Evolutionary conservation across 2,329 filamentous ascomycete species (phyloP).

Genomic region (Ophiostoma tasmaniense): DNA sequence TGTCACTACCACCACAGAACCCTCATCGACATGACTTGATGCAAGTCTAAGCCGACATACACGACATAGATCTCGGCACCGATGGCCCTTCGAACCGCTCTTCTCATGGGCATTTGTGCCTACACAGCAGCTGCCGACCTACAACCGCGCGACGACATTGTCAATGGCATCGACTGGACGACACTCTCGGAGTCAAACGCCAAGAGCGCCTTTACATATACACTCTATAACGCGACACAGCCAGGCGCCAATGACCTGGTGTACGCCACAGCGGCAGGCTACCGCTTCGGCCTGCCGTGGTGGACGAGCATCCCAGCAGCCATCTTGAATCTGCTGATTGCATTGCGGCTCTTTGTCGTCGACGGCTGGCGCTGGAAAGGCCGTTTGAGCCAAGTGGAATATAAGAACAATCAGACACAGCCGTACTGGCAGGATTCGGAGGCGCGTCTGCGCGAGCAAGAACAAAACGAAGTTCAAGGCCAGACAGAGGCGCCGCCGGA

Average conservation of each 20-base stretch:
- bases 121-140: not conserved
- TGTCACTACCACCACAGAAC: not conserved
- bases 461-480: not conserved
- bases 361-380: not conserved
- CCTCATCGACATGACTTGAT: not conserved
- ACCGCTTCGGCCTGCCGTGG: not conserved
- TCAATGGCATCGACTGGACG: not conserved
- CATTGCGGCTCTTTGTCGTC: not conserved
- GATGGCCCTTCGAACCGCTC: not conserved
- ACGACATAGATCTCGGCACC: not conserved
- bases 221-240: not conserved
- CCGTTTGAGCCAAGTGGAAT: not conserved
- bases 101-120: not conserved
- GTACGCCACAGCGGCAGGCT: not conserved
- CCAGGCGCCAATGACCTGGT: not conserved
- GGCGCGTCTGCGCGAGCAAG: not conserved
- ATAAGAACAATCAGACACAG: not conserved
- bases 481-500: not conserved
- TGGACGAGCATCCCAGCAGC: not conserved
- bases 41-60: not conserved
- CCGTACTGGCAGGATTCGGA: not conserved
- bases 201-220: not conserved
- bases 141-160: not conserved
- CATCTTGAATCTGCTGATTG: not conserved
- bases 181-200: not conserved